These are phyloP conservation scores for Rosa hybrid DNA, from an alignment of 331 rosid genomes.

Conservation along the genomic window DNA sequence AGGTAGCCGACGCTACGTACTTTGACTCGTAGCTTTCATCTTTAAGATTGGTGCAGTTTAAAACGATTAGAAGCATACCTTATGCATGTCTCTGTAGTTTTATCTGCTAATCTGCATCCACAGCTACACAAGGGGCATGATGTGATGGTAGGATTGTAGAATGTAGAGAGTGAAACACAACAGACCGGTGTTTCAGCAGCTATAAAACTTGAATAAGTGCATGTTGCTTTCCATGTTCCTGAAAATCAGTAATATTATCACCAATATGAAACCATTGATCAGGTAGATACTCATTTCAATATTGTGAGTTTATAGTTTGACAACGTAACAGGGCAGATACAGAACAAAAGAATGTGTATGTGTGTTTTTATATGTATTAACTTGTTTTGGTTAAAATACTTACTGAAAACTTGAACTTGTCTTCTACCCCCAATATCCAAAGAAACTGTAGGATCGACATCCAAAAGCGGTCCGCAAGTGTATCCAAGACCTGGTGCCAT, in stretches of 20 bases:
- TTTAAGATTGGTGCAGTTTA: not conserved
- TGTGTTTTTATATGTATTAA: not conserved
- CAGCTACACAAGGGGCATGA: conserved; percentile 68
- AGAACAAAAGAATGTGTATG: not conserved
- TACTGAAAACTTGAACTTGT: conserved; percentile 63
- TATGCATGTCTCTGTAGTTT: conserved; percentile 39
- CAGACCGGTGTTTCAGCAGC: conserved; percentile 57
- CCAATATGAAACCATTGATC: not conserved
- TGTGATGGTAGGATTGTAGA: conserved; percentile 71
- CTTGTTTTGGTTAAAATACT: conserved; percentile 32
- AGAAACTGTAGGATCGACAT: conserved; percentile 55
- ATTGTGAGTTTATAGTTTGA: too few species aligned
- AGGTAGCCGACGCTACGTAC: not conserved
- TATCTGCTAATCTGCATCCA: conserved; percentile 60
- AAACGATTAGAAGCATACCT: conserved; percentile 38
- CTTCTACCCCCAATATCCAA: conserved; percentile 59
- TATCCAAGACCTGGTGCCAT: conserved; percentile 83
- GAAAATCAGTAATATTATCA: conserved; percentile 20
- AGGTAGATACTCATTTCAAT: not conserved
- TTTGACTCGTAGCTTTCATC: not conserved
- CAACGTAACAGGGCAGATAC: too few species aligned
- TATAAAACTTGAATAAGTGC: conserved; percentile 69
- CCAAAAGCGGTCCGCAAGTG: conserved; percentile 62
- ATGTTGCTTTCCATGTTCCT: conserved; percentile 81
- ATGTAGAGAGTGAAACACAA: conserved; percentile 78